Conservation (phyloP, 257 asterid species). For the Nicotiana tabacum region DNA sequence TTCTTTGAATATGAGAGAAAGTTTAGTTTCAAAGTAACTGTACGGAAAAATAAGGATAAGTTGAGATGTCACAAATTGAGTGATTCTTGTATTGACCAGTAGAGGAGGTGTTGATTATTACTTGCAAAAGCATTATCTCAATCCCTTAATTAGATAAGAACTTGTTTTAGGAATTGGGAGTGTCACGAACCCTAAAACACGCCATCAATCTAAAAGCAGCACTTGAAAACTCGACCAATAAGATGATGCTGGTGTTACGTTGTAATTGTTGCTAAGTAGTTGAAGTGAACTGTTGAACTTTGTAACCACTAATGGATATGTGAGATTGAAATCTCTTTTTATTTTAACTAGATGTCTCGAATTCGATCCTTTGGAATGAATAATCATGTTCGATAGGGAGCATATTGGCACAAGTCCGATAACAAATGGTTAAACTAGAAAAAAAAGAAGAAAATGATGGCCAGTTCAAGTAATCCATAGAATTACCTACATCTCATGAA, state of each 20-base stretch:
- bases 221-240: neutral
- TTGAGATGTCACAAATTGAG: neutral
- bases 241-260: neutral
- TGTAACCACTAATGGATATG: neutral
- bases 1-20: neutral
- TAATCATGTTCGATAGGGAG: neutral
- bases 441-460: too few relatives aligned
- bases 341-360: neutral
- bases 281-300: neutral
- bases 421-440: too few relatives aligned
- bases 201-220: neutral
- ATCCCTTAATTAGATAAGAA: neutral
- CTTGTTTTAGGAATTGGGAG: neutral
- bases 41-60: neutral
- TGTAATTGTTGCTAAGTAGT: neutral
- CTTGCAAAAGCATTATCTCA: neutral
- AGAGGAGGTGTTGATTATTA: neutral
- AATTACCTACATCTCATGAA: too few relatives aligned
- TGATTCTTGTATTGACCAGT: neutral
- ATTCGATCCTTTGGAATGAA: too few relatives aligned
- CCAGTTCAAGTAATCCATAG: too few relatives aligned
- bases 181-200: neutral
- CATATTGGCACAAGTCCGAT: too few relatives aligned
- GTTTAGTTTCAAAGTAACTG: neutral
- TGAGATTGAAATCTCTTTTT: neutral